A percentile compares a stretch with the other conserved stretches of the same genome.
Evolutionary conservation across 2,329 filamentous ascomycete species (phyloP).

Genomic region (Fusarium lyarnte): DNA sequence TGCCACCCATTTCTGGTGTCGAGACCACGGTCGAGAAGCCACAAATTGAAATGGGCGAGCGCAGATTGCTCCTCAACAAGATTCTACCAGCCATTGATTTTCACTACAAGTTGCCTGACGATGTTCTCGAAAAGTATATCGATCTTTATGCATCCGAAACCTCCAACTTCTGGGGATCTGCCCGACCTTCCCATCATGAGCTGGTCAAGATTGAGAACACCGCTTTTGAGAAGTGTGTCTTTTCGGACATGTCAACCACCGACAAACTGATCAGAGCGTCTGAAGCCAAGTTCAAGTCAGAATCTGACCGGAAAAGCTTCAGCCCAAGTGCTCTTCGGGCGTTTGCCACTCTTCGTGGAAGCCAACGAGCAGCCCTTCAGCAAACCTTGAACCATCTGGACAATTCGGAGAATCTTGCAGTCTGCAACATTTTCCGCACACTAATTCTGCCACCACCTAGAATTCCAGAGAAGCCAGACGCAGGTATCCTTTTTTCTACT

Average conservation of each 20-base stretch:
- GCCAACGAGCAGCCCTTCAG: slow-evolving; percentile 57
- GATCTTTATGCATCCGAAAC: slow-evolving; percentile 20
- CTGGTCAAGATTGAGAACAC: slow-evolving; percentile 49
- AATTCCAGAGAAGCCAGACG: slow-evolving; percentile 22
- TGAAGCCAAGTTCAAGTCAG: slow-evolving; percentile 9
- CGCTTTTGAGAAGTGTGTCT: slow-evolving; percentile 49
- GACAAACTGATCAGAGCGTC: neutral
- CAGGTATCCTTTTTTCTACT: slow-evolving; percentile 36
- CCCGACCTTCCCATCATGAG: slow-evolving; percentile 39
- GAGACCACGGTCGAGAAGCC: neutral
- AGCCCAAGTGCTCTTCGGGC: slow-evolving; percentile 14
- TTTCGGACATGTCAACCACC: slow-evolving; percentile 35
- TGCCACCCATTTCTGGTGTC: slow-evolving; percentile 40
- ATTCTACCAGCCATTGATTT: slow-evolving; percentile 30
- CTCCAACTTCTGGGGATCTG: slow-evolving; percentile 12
- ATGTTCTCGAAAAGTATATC: slow-evolving; percentile 23
- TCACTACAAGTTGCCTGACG: slow-evolving; percentile 38
- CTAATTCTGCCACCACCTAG: slow-evolving; percentile 48
- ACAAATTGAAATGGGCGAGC: slow-evolving; percentile 15
- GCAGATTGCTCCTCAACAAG: slow-evolving; percentile 24
- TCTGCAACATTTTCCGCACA: slow-evolving; percentile 50
- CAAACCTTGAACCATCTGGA: slow-evolving; percentile 52
- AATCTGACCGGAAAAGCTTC: neutral
- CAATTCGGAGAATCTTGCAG: slow-evolving; percentile 50
- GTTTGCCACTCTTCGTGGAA: slow-evolving; percentile 53